These are phyloP conservation scores for Pugionium cornutum DNA, from an alignment of 345 rosid genomes.

Conservation along the genomic window DNA sequence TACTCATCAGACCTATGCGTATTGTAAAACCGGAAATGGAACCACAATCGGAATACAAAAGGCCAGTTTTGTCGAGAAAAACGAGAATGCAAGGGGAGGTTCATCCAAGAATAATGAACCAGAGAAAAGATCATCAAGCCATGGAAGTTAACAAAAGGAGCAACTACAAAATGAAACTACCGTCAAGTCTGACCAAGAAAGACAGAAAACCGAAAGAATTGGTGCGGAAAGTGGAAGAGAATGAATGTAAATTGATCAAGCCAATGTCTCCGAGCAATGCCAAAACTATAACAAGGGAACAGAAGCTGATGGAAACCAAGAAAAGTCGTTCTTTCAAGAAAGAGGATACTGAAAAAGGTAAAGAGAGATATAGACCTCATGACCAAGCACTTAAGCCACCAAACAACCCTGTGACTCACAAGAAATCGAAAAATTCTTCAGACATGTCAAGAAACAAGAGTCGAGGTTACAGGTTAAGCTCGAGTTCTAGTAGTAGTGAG, in stretches of 20 bases:
- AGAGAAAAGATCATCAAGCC: constrained; percentile 38
- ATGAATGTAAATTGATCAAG: constrained; percentile 39
- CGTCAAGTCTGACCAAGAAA: constrained; percentile 38
- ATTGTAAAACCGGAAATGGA: constrained; percentile 33
- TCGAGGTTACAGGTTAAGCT: constrained; percentile 35
- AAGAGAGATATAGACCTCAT: constrained; percentile 41
- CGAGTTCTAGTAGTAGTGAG: constrained; percentile 39
- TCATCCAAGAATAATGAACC: constrained; percentile 38
- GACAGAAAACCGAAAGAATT: constrained; percentile 36
- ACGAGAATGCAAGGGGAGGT: constrained; percentile 42
- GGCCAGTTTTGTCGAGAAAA: constrained; percentile 36
- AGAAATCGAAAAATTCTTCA: constrained; percentile 41
- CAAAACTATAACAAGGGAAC: constrained; percentile 40
- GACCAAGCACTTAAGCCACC: constrained; percentile 45
- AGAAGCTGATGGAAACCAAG: constrained; percentile 39
- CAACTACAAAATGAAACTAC: constrained; percentile 32
- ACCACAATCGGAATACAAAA: constrained; percentile 26
- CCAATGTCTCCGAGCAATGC: constrained; percentile 38
- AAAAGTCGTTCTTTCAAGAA: constrained; percentile 37
- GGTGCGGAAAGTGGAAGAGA: constrained; percentile 41
- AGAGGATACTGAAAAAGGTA: constrained; percentile 43
- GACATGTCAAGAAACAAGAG: constrained; percentile 33
- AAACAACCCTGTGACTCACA: constrained; percentile 25
- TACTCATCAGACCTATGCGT: constrained; percentile 61
- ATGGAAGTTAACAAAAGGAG: constrained; percentile 16